These are phyloP conservation scores for Aspergillus bertholletiae DNA, from an alignment of 495 filamentous ascomycete genomes.

Conservation along the genomic window DNA sequence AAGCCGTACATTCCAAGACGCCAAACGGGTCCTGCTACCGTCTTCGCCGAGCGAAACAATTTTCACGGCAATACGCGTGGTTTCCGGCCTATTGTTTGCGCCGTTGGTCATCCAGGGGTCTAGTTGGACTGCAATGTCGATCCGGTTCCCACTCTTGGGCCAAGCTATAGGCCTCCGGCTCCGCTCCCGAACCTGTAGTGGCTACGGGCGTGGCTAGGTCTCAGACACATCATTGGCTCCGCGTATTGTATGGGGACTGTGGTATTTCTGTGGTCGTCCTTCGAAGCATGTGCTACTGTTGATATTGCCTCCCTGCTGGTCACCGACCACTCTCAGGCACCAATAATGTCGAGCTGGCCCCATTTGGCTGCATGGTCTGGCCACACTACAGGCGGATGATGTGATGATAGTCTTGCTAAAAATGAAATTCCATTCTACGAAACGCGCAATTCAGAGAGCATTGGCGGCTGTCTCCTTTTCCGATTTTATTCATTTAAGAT, in stretches of 20 bases:
- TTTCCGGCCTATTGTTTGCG: not conserved
- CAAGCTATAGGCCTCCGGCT: constrained; percentile 11
- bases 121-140: constrained; percentile 8
- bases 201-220: constrained; percentile 3
- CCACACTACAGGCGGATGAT: constrained; percentile 4
- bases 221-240: constrained; percentile 3
- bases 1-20: not conserved
- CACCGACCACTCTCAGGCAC: constrained; percentile 1
- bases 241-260: not conserved
- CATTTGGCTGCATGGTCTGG: constrained; percentile 4
- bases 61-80: not conserved
- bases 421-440: constrained; percentile 4
- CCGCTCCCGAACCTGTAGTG: constrained; percentile 11
- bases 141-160: constrained; percentile 10
- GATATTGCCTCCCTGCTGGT: not conserved
- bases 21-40: not conserved
- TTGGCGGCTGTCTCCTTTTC: constrained; percentile 1
- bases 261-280: not conserved
- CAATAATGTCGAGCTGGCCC: not conserved
- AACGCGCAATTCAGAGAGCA: constrained; percentile 10
- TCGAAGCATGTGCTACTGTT: not conserved
- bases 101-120: constrained; percentile 10
- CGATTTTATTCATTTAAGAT: constrained; percentile 6
- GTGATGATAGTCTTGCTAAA: constrained; percentile 10
- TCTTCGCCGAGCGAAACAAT: not conserved